Conservation (phyloP, 108 stramenopile genomes). For the Phaeodactylum tricornutum region DNA sequence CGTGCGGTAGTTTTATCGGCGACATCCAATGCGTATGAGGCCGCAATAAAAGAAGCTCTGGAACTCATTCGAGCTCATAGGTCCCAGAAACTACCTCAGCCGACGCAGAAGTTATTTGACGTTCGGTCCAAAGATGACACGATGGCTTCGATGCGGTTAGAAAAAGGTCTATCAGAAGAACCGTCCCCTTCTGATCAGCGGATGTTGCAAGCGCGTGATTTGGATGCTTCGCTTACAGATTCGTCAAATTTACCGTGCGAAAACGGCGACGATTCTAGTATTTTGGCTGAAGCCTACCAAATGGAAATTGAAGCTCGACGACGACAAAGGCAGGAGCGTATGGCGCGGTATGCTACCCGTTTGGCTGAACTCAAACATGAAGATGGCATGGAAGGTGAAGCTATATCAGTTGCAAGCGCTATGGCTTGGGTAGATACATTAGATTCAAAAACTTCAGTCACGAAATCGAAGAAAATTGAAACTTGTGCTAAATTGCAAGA, state of each 20-base stretch:
- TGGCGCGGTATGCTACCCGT: constrained; percentile 34
- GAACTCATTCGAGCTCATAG: constrained; percentile 28
- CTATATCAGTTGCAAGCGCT: too few relatives aligned
- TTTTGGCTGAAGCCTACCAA: constrained; percentile 2
- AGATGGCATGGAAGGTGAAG: background rate
- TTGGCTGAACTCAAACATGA: constrained; percentile 31
- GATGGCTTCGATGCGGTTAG: background rate
- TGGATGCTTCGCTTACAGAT: background rate
- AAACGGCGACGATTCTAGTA: background rate
- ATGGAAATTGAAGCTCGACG: constrained; percentile 10
- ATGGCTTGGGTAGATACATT: background rate
- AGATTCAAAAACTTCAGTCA: background rate
- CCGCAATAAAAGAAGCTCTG: constrained; percentile 37
- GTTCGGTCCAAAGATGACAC: background rate
- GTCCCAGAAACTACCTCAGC: background rate
- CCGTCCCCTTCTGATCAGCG: constrained; percentile 12
- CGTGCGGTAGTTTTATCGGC: background rate
- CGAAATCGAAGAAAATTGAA: background rate
- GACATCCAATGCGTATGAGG: constrained; percentile 34
- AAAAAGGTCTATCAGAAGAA: background rate
- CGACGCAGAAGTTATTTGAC: too few relatives aligned
- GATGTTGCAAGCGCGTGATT: constrained; percentile 14
- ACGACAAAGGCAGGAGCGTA: constrained; percentile 36
- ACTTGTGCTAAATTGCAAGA: background rate
- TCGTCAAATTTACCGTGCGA: background rate